These are phyloP conservation scores for Circinella umbellata DNA, from an alignment of 371 early-diverging fungal species.

Conservation along the genomic window DNA sequence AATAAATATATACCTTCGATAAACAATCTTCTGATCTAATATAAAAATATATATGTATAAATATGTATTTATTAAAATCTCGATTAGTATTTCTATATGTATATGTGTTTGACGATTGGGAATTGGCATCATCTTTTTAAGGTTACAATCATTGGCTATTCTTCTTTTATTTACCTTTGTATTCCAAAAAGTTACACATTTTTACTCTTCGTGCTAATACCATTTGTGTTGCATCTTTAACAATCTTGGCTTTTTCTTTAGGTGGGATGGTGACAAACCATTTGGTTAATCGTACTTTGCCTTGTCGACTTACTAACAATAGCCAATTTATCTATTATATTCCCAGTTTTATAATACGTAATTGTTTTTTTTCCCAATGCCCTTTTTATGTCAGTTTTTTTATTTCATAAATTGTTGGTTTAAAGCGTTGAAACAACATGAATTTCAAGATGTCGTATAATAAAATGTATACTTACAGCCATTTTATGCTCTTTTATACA, in stretches of 20 bases:
- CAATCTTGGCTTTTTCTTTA: conserved; percentile 94
- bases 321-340: conserved; percentile 70
- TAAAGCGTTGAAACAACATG: too few relatives aligned
- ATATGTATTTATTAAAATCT: background rate
- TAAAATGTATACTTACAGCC: too few relatives aligned
- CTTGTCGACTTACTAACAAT: conserved; percentile 73
- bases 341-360: too few relatives aligned
- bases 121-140: too few relatives aligned
- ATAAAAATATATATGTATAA: background rate
- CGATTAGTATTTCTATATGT: background rate
- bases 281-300: conserved; percentile 93
- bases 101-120: too few relatives aligned
- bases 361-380: too few relatives aligned
- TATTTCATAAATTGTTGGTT: too few relatives aligned
- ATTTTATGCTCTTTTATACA: too few relatives aligned
- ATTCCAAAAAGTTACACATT: conserved; percentile 98
- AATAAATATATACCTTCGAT: conserved; percentile 56
- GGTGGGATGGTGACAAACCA: conserved; percentile 92
- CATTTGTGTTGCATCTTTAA: conserved; percentile 92
- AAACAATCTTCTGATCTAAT: conserved; percentile 90
- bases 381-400: too few relatives aligned
- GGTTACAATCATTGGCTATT: too few relatives aligned
- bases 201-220: conserved; percentile 90
- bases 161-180: conserved; percentile 70
- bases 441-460: too few relatives aligned